Conservation (phyloP, 176 grass and related monocot species). For the Aegilops sharonensis region DNA sequence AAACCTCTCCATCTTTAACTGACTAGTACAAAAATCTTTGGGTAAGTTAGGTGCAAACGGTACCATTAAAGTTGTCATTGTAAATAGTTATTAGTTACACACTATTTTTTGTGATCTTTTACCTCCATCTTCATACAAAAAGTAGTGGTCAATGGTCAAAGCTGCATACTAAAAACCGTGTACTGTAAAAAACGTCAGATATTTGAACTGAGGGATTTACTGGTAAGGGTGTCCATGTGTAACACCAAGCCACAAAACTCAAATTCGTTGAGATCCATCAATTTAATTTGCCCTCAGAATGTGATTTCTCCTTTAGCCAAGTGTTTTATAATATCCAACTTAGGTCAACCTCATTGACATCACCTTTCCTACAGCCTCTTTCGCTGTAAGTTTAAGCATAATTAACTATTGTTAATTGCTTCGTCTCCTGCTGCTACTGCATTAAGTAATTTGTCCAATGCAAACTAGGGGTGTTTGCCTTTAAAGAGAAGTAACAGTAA, state of each 20-base stretch:
- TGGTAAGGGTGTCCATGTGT: neutral
- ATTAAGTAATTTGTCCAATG: neutral
- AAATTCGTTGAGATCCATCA: neutral
- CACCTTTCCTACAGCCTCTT: neutral
- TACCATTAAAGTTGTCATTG: neutral
- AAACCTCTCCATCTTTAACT: neutral
- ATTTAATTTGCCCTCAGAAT: neutral
- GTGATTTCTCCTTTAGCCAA: neutral
- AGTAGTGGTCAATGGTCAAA: neutral
- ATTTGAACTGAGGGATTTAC: neutral
- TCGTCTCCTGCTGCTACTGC: neutral
- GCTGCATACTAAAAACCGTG: neutral
- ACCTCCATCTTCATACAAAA: slow-evolving; percentile 6
- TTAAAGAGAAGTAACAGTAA: neutral
- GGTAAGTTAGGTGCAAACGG: neutral
- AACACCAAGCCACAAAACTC: slow-evolving; percentile 8
- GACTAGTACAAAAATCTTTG: neutral
- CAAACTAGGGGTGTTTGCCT: neutral
- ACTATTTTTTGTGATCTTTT: neutral
- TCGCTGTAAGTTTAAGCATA: neutral
- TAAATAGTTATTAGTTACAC: neutral
- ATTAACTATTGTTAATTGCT: neutral
- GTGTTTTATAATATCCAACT: neutral
- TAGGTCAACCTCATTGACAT: neutral
- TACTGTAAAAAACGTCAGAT: neutral